A percentile compares a stretch with the other conserved stretches of the same genome.
phyloP scores from a whole-genome alignment of 441 rosid genomes.

The Populus hybrid region DNA sequence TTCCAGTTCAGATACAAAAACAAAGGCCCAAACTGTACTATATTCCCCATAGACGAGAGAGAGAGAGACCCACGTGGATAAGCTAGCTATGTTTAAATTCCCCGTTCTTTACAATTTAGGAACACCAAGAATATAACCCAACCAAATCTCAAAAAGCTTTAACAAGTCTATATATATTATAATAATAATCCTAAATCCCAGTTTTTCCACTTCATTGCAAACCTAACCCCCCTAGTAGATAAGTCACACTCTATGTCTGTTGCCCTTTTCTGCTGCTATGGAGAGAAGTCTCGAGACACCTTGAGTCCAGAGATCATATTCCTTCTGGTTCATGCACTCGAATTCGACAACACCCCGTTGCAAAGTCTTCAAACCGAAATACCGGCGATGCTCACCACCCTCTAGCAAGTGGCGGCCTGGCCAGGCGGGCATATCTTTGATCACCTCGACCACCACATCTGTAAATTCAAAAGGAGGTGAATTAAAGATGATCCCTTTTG shows the following conservation, averaged over 20 bases:
- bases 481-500: constrained; percentile 30
- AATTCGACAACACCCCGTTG: constrained; percentile 70
- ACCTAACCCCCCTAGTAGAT: neutral
- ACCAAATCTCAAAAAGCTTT: neutral
- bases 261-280: constrained; percentile 60
- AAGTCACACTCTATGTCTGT: constrained; percentile 48
- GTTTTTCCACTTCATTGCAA: neutral
- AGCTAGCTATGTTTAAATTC: constrained; percentile 20
- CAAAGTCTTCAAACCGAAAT: constrained; percentile 70
- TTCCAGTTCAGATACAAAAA: constrained; percentile 27
- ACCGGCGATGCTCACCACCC: constrained; percentile 75
- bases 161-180: neutral
- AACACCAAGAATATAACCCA: constrained; percentile 22
- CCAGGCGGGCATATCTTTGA: constrained; percentile 82
- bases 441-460: constrained; percentile 81
- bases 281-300: constrained; percentile 88
- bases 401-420: constrained; percentile 85
- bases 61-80: constrained; percentile 12
- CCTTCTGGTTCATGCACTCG: constrained; percentile 80
- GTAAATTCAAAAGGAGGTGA: constrained; percentile 24
- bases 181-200: neutral
- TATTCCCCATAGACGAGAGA: neutral
- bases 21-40: constrained; percentile 8
- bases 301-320: constrained; percentile 89
- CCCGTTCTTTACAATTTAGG: constrained; percentile 26